Conservation (phyloP, 805 yeast species). For the Cyberlindnera suaveolens region DNA sequence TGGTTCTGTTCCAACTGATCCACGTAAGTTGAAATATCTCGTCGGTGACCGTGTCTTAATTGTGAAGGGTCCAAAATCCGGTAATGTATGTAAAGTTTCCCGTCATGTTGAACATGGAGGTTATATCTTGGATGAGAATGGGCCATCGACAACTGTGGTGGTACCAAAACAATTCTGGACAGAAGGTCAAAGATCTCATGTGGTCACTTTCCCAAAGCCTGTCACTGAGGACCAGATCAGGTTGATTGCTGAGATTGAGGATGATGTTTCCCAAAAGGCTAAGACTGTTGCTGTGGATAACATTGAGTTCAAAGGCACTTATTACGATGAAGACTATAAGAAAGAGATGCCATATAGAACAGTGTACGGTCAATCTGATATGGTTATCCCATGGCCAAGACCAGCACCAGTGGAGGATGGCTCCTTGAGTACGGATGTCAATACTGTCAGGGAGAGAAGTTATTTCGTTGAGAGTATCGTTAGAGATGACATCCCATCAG, state of each 20-base stretch:
- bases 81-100: conserved; percentile 65
- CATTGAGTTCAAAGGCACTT: conserved; percentile 57
- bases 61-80: conserved; percentile 62
- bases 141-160: conserved; percentile 55
- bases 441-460: conserved; percentile 62
- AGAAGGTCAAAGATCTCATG: conserved; percentile 64
- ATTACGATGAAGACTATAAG: conserved; percentile 70
- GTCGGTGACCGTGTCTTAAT: conserved; percentile 78
- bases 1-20: conserved; percentile 33
- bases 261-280: conserved; percentile 51
- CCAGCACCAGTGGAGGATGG: conserved; percentile 56
- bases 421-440: conserved; percentile 48
- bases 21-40: conserved; percentile 53
- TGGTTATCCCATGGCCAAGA: conserved; percentile 87
- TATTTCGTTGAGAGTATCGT: conserved; percentile 64
- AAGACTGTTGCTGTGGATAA: conserved; percentile 77
- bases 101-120: conserved; percentile 58
- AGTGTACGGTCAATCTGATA: conserved; percentile 60
- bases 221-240: conserved; percentile 56
- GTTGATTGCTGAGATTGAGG: conserved; percentile 71
- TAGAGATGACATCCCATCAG: conserved; percentile 62
- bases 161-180: conserved; percentile 73
- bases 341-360: conserved; percentile 71
- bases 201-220: conserved; percentile 61
- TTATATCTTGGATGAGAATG: conserved; percentile 58